phyloP scores from a whole-genome alignment of 192 early-diverging fungal species.

The Coemansia sp. region DNA sequence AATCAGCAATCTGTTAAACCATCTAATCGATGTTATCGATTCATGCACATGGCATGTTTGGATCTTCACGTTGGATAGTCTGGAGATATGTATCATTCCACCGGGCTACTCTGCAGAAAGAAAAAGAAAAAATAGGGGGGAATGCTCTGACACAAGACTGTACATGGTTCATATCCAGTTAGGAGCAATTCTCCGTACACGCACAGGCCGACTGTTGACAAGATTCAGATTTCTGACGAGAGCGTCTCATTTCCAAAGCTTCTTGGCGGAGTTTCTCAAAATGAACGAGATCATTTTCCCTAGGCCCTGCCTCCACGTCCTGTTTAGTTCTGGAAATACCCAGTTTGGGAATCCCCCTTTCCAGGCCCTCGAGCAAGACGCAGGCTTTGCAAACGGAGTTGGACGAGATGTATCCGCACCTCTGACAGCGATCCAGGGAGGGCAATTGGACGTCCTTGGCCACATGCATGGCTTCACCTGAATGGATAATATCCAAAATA shows the following conservation, averaged over 20 bases:
- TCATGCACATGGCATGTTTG: not conserved
- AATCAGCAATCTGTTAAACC: too few relatives aligned
- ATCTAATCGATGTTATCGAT: not conserved
- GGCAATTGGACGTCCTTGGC: conserved; percentile 65
- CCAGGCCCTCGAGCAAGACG: conserved; percentile 87
- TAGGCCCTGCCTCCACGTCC: not conserved
- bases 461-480: conserved; percentile 85
- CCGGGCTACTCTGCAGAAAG: not conserved
- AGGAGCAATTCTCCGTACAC: not conserved
- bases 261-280: conserved; percentile 44
- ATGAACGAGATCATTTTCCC: conserved; percentile 27
- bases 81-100: not conserved
- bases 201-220: conserved; percentile 5
- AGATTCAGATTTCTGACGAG: conserved; percentile 1
- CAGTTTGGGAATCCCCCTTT: conserved; percentile 80
- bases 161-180: not conserved
- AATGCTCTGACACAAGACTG: not conserved
- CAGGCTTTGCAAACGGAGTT: conserved; percentile 95
- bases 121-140: not conserved
- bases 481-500: conserved; percentile 95
- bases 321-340: conserved; percentile 42
- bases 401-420: conserved; percentile 95
- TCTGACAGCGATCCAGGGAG: conserved; percentile 64
- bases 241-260: conserved; percentile 23
- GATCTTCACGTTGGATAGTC: not conserved